Conservation (phyloP, 2,329 filamentous ascomycete genomes). For the Beauveria varroae region DNA sequence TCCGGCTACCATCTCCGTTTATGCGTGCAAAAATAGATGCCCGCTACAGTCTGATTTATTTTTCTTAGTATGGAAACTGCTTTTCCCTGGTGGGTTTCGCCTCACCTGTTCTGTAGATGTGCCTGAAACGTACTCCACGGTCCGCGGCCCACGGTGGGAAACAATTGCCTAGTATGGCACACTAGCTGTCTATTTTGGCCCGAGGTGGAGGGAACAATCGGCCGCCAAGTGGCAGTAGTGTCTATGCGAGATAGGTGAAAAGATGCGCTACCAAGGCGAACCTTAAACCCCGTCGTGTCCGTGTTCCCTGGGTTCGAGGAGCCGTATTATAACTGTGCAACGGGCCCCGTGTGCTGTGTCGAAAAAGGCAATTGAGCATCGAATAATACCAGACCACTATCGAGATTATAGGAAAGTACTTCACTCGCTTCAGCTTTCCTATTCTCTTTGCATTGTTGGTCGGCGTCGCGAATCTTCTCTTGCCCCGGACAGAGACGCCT, state of each 20-base stretch:
- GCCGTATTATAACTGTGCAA: background rate
- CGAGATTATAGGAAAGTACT: background rate
- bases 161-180: background rate
- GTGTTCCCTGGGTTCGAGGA: background rate
- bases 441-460: background rate
- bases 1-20: background rate
- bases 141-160: background rate
- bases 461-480: background rate
- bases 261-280: background rate
- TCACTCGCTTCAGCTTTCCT: background rate
- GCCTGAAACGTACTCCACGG: constrained; percentile 7
- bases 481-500: background rate
- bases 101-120: background rate
- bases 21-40: background rate
- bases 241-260: constrained; percentile 1
- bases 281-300: background rate
- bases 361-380: background rate
- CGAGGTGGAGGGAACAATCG: background rate
- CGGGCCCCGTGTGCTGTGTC: background rate
- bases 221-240: background rate
- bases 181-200: background rate
- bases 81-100: background rate
- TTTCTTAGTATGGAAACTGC: background rate
- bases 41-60: background rate
- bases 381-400: background rate